Conservation (phyloP, 805 yeast genomes). For the Yamadazyma philogaea region DNA sequence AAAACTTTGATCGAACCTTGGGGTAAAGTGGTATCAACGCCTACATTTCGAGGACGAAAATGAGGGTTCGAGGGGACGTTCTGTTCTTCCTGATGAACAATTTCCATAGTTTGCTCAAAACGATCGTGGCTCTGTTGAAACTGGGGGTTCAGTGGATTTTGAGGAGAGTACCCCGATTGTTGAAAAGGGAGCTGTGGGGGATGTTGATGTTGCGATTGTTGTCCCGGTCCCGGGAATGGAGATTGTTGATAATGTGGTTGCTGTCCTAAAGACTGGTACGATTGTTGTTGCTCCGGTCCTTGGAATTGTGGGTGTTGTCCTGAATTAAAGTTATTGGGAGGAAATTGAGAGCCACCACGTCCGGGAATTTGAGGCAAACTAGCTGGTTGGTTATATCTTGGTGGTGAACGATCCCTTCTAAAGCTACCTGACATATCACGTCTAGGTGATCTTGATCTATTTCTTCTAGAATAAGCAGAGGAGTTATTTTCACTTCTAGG, state of each 20-base stretch:
- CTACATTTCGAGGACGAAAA: slow-evolving; percentile 70
- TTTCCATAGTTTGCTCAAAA: slow-evolving; percentile 13
- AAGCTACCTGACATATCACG: slow-evolving; percentile 20
- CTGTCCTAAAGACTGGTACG: background rate
- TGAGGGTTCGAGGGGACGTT: slow-evolving; percentile 72
- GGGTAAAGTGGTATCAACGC: slow-evolving; percentile 68
- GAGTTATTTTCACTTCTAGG: slow-evolving; percentile 17
- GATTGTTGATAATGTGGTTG: slow-evolving; percentile 7
- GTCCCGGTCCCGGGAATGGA: slow-evolving; percentile 2
- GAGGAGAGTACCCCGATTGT: background rate
- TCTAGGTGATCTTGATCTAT: slow-evolving; percentile 54
- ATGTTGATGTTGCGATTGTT: background rate
- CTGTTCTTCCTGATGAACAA: slow-evolving; percentile 46
- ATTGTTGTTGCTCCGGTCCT: no score
- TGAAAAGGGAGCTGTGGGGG: no score
- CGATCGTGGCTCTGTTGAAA: slow-evolving; percentile 15
- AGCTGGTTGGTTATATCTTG: slow-evolving; percentile 14
- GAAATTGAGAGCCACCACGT: slow-evolving; percentile 11
- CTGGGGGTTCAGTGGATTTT: background rate
- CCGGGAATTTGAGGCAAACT: slow-evolving; percentile 16
- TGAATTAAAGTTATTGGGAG: slow-evolving; percentile 7
- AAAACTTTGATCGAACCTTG: slow-evolving; percentile 77
- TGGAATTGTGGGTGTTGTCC: slow-evolving; percentile 1
- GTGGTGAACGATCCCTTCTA: slow-evolving; percentile 32
- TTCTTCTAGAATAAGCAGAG: slow-evolving; percentile 44